These are phyloP conservation scores for Sporormia fimetaria DNA, from an alignment of 495 filamentous ascomycete genomes.

Conservation along the genomic window DNA sequence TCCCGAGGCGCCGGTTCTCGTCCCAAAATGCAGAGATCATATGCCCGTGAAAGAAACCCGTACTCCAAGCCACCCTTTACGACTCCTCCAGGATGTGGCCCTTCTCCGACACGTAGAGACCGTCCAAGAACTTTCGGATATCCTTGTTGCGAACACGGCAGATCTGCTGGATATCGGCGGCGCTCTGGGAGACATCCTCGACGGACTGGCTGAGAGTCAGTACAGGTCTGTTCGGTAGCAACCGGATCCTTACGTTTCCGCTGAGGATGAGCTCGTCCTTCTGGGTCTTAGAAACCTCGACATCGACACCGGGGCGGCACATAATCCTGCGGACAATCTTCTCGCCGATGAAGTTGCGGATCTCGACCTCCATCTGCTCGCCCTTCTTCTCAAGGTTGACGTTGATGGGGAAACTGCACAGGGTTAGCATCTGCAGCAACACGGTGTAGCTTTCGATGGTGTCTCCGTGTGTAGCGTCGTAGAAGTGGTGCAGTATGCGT, in stretches of 20 bases:
- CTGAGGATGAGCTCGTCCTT: conserved; percentile 93
- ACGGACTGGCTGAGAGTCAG: conserved; percentile 7
- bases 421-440: too few relatives aligned
- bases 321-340: conserved; percentile 91
- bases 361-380: conserved; percentile 81
- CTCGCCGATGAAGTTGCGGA: conserved; percentile 99
- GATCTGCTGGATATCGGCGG: conserved; percentile 98
- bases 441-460: too few relatives aligned
- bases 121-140: conserved; percentile 99
- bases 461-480: too few relatives aligned
- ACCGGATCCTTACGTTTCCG: conserved; percentile 50
- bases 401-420: conserved; percentile 82
- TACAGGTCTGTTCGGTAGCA: background rate
- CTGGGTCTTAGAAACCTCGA: conserved; percentile 74
- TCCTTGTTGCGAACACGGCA: conserved; percentile 99
- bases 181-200: conserved; percentile 73
- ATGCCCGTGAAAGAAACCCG: conserved; percentile 26
- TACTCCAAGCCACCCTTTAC: conserved; percentile 10
- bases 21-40: conserved; percentile 23
- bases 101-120: conserved; percentile 97
- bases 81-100: conserved; percentile 75
- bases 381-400: conserved; percentile 98
- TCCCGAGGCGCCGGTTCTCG: conserved; percentile 20
- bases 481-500: background rate
- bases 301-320: conserved; percentile 81